Percentiles rank a stretch among this genome's conserved stretches.
Conservation (phyloP, 306 rosid species). For the Hippophae rhamnoides region DNA sequence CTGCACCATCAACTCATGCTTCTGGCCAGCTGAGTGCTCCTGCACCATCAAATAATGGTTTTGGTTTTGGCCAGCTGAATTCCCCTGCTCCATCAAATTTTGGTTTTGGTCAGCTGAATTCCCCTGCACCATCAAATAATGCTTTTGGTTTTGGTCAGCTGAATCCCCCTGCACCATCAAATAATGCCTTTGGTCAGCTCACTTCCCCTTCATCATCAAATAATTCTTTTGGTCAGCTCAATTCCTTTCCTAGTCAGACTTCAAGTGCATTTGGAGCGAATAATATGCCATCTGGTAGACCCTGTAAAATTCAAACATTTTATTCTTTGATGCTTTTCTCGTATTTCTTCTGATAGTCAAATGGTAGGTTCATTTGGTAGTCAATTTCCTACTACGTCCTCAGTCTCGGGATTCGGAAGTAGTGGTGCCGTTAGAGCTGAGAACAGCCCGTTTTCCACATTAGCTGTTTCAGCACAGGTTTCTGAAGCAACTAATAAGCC, state of each 20-base stretch:
- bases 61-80: slow-evolving; percentile 28
- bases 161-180: slow-evolving; percentile 25
- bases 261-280: slow-evolving; percentile 19
- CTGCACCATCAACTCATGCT: slow-evolving; percentile 30
- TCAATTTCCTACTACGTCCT: slow-evolving; percentile 31
- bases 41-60: slow-evolving; percentile 26
- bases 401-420: slow-evolving; percentile 22
- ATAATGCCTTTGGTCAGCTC: slow-evolving; percentile 26
- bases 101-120: slow-evolving; percentile 23
- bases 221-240: slow-evolving; percentile 28
- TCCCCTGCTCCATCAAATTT: slow-evolving; percentile 19
- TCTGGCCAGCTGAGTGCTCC: slow-evolving; percentile 27
- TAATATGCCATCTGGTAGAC: slow-evolving; percentile 19
- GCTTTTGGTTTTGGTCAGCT: slow-evolving; percentile 20
- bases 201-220: slow-evolving; percentile 28
- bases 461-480: slow-evolving; percentile 22
- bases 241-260: slow-evolving; percentile 19
- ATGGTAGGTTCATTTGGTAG: slow-evolving; percentile 21
- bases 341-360: slow-evolving; percentile 2
- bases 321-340: background rate
- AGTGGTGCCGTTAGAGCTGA: slow-evolving; percentile 23
- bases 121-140: slow-evolving; percentile 27
- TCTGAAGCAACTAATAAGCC: slow-evolving; percentile 26
- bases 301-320: slow-evolving; percentile 16
- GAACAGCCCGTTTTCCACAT: slow-evolving; percentile 24